Evolutionary conservation across 2,329 filamentous ascomycete genomes (phyloP).

Genomic region (Arthrocladium fulminans): DNA sequence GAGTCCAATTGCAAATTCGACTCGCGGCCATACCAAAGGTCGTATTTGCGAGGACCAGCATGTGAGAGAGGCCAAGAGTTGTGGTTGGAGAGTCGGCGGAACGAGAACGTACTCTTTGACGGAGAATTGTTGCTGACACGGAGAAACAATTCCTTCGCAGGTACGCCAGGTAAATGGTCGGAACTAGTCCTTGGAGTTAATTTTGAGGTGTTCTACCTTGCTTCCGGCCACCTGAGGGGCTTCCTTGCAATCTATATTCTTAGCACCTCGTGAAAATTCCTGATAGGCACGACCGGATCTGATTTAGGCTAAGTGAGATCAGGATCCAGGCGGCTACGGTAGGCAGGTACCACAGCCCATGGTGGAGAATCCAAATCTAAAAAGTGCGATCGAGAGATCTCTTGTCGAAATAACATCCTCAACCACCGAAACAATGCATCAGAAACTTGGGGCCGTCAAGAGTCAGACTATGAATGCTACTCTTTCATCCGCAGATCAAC

Average conservation of each 20-base stretch:
- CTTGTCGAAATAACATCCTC: background rate
- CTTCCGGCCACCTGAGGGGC: background rate
- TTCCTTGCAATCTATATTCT: background rate
- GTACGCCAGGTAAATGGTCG: too few species aligned
- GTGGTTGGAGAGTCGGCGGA: background rate
- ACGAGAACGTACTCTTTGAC: background rate
- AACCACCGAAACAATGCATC: background rate
- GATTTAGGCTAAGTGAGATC: background rate
- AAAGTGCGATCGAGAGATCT: background rate
- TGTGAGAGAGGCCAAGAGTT: background rate
- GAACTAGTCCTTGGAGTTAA: too few species aligned
- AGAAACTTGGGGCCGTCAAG: background rate
- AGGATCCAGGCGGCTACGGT: background rate
- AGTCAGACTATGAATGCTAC: conserved; percentile 9
- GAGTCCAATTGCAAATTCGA: too few species aligned
- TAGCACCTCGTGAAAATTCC: background rate
- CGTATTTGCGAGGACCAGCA: background rate
- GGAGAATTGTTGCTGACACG: background rate
- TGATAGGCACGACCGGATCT: background rate
- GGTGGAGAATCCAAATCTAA: background rate
- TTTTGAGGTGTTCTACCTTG: too few species aligned
- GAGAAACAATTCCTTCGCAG: too few species aligned
- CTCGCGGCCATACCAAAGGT: background rate
- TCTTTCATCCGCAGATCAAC: background rate
- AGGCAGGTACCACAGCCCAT: background rate